phyloP scores from a whole-genome alignment of 208 protist species.

The Polymyxa betae region DNA sequence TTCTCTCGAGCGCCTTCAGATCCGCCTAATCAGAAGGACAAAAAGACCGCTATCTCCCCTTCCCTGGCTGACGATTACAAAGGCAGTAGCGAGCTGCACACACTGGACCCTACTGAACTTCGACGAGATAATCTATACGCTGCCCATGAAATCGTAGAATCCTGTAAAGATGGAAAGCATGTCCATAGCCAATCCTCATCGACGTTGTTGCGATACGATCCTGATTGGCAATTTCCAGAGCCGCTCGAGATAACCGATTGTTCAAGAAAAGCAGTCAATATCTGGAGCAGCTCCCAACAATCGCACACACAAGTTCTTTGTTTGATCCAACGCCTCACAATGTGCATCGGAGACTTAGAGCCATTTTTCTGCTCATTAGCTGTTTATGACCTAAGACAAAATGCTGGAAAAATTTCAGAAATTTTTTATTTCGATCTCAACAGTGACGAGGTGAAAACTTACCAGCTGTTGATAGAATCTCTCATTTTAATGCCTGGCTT shows the following conservation, averaged over 20 bases:
- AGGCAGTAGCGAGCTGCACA: no score
- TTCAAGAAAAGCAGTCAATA: not conserved
- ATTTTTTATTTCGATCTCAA: conserved; percentile 19
- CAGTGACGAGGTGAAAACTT: not conserved
- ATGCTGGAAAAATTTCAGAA: not conserved
- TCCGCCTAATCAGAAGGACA: no score
- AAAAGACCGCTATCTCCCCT: no score
- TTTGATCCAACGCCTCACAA: not conserved
- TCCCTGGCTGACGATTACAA: not conserved
- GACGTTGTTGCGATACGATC: not conserved
- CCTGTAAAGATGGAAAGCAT: not conserved
- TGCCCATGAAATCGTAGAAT: not conserved
- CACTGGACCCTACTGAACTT: not conserved
- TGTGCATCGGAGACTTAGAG: not conserved
- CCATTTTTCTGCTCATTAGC: conserved; percentile 4
- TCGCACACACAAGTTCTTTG: not conserved
- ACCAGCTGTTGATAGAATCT: not conserved
- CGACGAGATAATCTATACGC: not conserved
- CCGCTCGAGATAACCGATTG: not conserved
- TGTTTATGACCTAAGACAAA: not conserved
- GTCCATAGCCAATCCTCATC: not conserved
- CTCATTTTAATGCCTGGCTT: not conserved
- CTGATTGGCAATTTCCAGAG: not conserved
- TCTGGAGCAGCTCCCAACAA: not conserved
- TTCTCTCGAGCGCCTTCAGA: no score